phyloP scores from a whole-genome alignment of 495 filamentous ascomycete species.

The Penicillium paradoxum region DNA sequence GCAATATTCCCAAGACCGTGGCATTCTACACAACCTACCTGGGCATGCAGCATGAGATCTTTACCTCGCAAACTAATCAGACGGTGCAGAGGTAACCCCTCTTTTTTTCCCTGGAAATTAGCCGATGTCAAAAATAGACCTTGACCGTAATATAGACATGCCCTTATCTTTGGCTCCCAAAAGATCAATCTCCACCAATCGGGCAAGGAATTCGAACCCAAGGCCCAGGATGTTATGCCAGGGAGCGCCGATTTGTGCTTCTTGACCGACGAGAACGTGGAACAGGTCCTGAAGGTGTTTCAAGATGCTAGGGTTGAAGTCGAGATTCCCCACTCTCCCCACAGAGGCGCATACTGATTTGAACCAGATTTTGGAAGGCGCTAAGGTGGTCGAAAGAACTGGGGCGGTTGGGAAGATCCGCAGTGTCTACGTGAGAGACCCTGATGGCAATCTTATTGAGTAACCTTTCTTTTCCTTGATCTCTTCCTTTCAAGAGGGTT shows the following conservation, averaged over 20 bases:
- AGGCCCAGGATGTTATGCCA: constrained; percentile 41
- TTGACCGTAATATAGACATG: constrained; percentile 31
- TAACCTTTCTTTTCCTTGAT: constrained; percentile 10
- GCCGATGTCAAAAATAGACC: not conserved
- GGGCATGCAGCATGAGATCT: constrained; percentile 47
- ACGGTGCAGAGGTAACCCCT: constrained; percentile 24
- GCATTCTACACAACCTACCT: constrained; percentile 45
- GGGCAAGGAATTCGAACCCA: constrained; percentile 52
- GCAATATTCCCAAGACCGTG: constrained; percentile 39
- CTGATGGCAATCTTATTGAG: constrained; percentile 55
- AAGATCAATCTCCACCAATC: constrained; percentile 53
- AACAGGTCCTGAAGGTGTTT: constrained; percentile 30
- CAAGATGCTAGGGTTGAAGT: constrained; percentile 37
- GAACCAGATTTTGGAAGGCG: constrained; percentile 35
- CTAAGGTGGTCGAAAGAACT: constrained; percentile 44
- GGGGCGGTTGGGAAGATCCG: constrained; percentile 46
- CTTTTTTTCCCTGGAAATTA: not conserved
- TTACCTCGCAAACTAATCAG: constrained; percentile 31
- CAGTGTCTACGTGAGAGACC: constrained; percentile 53
- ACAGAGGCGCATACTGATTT: constrained; percentile 1
- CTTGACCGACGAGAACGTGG: constrained; percentile 41
- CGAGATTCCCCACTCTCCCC: not conserved
- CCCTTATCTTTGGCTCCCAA: constrained; percentile 46
- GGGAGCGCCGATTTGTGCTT: constrained; percentile 54
- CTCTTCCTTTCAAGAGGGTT: not conserved